These are phyloP conservation scores for Cudoniella acicularis DNA, from an alignment of 495 filamentous ascomycete species.

Conservation along the genomic window DNA sequence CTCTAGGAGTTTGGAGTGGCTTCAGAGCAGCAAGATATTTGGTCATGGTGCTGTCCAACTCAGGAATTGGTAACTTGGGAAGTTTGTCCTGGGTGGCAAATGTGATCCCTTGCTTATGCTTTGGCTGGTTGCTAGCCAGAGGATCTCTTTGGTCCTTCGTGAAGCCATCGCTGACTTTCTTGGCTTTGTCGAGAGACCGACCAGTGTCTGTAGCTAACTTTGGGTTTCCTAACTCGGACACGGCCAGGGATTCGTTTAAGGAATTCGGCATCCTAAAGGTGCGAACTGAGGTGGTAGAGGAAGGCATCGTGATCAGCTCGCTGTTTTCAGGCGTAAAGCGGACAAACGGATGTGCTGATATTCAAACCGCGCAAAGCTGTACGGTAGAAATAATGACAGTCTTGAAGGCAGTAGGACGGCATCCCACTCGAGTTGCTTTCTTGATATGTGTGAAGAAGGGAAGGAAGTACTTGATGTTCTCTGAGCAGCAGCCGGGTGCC, in stretches of 20 bases:
- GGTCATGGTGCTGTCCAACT: constrained; percentile 75
- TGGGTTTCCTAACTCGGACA: constrained; percentile 35
- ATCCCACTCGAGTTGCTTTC: constrained; percentile 37
- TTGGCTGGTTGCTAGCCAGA: constrained; percentile 40
- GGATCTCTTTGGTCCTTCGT: constrained; percentile 39
- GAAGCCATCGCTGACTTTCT: constrained; percentile 37
- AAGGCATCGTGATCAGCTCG: constrained; percentile 27
- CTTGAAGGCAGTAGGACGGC: constrained; percentile 79
- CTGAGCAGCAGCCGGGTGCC: constrained; percentile 3
- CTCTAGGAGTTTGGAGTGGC: constrained; percentile 74
- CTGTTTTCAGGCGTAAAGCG: constrained; percentile 60
- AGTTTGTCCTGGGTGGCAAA: constrained; percentile 86
- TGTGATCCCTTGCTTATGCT: constrained; percentile 64
- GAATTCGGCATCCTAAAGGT: constrained; percentile 68
- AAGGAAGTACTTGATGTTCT: neutral
- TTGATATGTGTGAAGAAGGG: constrained; percentile 1
- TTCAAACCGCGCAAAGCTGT: constrained; percentile 79
- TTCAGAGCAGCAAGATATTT: constrained; percentile 79
- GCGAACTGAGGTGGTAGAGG: constrained; percentile 35
- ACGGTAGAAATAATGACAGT: constrained; percentile 91
- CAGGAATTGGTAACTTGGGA: constrained; percentile 90
- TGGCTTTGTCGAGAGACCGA: constrained; percentile 35
- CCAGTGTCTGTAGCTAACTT: constrained; percentile 19
- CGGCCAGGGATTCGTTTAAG: constrained; percentile 59
- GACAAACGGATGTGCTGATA: constrained; percentile 70